Base-by-base conservation (phyloP, 2,329 filamentous ascomycete species). In the Colletotrichum eremochloae region DNA sequence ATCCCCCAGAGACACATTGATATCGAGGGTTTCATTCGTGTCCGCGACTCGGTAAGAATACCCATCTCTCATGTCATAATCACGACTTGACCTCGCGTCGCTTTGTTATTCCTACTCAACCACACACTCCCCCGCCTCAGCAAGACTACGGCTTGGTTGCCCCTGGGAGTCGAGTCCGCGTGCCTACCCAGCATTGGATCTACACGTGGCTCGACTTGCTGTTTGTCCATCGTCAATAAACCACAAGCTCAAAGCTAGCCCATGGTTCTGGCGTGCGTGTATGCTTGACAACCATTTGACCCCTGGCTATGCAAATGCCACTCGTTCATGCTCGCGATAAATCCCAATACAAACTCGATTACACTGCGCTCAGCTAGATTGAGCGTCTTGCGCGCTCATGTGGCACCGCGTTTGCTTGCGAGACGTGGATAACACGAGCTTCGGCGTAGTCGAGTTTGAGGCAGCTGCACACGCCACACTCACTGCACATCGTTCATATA, bases 21-120 rank as follows among this genome's bases (percentile, higher is more conserved):
- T 74, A 87, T 93, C 69, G 92, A 94, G 71, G 92, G 94, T 81
- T 96, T 96, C 81, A 88, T 94, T 73, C 88, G 92, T 79, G 94
- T 95, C 61, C 90, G 94, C 78, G 94, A 97, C 81, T 92, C 90
- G 80, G 94, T 97, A 91, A 88, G 93, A 66, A 67, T 62, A 52
- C 12, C 2, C 18, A 40, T 73, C 56, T 74, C 69, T 44, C 14
- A 15, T 24, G 15, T 53, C 2, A 24, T 20, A 20, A 56, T 12
- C 29, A 12, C 15, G 5, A 6, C 38, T 29, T 38, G 20, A 60
- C 18, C 42, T 42, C 50, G 15, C 50, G 20, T 20, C 20, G 11
- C 33, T 36, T 40, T 42, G 15, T 56, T 60, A 12, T 46, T 55
- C n/a, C 31, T 29, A 18, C 11, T 18, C 29, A 15, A 18, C 44